These are phyloP conservation scores for Diaporthe caulivora DNA, from an alignment of 2,329 filamentous ascomycete genomes.

Conservation along the genomic window DNA sequence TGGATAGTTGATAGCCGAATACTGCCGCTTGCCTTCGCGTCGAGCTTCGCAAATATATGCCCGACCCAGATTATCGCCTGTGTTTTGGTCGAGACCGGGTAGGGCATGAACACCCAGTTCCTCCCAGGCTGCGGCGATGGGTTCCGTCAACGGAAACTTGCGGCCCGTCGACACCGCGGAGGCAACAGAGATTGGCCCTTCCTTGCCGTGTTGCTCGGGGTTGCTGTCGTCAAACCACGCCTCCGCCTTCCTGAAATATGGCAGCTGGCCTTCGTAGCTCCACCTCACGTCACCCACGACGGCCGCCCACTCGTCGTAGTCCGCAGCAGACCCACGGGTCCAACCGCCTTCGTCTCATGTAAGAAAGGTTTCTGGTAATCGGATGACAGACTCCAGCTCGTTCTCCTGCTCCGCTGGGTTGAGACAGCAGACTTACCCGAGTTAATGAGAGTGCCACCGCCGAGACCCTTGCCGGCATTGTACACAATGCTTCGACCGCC, in stretches of 20 bases:
- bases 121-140: slow-evolving; percentile 48
- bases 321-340: slow-evolving; percentile 56
- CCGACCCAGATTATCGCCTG: slow-evolving; percentile 47
- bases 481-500: slow-evolving; percentile 44
- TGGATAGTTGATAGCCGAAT: slow-evolving; percentile 46
- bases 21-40: slow-evolving; percentile 46
- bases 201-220: slow-evolving; percentile 44
- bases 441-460: slow-evolving; percentile 57
- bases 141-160: slow-evolving; percentile 49
- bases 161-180: slow-evolving; percentile 44
- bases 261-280: slow-evolving; percentile 51
- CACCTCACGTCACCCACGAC: slow-evolving; percentile 53
- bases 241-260: slow-evolving; percentile 44
- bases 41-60: slow-evolving; percentile 48
- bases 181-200: slow-evolving; percentile 46
- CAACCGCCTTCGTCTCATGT: slow-evolving; percentile 49
- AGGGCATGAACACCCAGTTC: slow-evolving; percentile 46
- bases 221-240: slow-evolving; percentile 42
- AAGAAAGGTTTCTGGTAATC: not conserved
- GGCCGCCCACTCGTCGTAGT: slow-evolving; percentile 61
- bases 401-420: not conserved
- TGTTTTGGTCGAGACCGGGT: slow-evolving; percentile 43
- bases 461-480: slow-evolving; percentile 54
- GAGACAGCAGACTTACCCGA: slow-evolving; percentile 43
- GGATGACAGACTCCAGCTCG: not conserved